Conservation (phyloP, 164 flowering plant genomes). For the Paratinospora sagittata region DNA sequence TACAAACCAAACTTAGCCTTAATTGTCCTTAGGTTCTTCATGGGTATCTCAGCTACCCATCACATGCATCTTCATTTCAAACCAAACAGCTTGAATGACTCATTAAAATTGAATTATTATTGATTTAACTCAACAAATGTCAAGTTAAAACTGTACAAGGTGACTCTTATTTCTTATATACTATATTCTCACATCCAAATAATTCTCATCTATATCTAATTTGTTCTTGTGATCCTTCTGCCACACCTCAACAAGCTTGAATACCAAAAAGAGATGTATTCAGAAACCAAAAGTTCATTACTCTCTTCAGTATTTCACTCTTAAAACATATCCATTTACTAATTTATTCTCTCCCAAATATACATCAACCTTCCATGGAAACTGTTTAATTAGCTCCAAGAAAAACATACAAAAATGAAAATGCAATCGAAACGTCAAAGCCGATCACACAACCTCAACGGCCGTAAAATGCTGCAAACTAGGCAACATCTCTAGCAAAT, state of each 20-base stretch:
- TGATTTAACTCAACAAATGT: too few species aligned
- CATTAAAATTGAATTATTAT: too few species aligned
- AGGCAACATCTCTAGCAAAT: slow-evolving; percentile 34
- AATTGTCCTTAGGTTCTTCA: too few species aligned
- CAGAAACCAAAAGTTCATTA: not conserved
- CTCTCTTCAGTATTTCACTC: not conserved
- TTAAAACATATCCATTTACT: not conserved
- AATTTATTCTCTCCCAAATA: not conserved
- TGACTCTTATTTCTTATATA: too few species aligned
- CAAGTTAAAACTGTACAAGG: too few species aligned
- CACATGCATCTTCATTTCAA: too few species aligned
- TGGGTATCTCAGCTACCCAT: too few species aligned
- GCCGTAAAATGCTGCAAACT: slow-evolving; percentile 33
- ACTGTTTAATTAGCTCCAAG: not conserved
- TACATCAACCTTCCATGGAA: not conserved
- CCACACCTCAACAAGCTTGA: not conserved
- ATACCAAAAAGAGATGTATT: not conserved
- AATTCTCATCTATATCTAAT: too few species aligned
- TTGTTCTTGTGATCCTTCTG: not conserved
- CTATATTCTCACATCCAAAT: too few species aligned
- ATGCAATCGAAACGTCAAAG: not conserved
- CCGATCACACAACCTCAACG: slow-evolving; percentile 33
- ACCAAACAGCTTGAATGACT: too few species aligned
- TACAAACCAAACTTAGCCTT: too few species aligned
- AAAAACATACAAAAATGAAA: not conserved